Evolutionary conservation across 2,329 filamentous ascomycete genomes (phyloP).

Genomic region (Penicillium expansum): DNA sequence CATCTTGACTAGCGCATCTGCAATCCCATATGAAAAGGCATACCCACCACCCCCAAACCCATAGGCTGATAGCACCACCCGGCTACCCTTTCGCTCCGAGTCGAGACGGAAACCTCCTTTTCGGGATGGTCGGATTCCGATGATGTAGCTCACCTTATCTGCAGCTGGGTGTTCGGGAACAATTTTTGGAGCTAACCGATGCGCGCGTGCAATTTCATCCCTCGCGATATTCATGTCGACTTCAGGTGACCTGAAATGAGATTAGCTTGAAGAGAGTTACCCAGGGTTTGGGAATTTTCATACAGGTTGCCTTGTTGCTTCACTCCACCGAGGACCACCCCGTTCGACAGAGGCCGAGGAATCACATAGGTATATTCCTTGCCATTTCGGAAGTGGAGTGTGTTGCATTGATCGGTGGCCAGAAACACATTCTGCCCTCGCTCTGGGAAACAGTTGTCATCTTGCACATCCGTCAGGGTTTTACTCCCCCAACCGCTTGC

Average conservation of each 20-base stretch:
- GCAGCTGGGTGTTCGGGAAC: slow-evolving; percentile 33
- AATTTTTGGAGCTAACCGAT: slow-evolving; percentile 37
- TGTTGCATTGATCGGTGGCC: slow-evolving; percentile 29
- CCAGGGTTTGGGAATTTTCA: neutral
- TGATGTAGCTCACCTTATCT: slow-evolving; percentile 32
- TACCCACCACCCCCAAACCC: slow-evolving; percentile 41
- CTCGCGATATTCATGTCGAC: slow-evolving; percentile 37
- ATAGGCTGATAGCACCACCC: slow-evolving; percentile 36
- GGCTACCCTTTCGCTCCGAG: slow-evolving; percentile 25
- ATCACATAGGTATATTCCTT: slow-evolving; percentile 42
- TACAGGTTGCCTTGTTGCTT: slow-evolving; percentile 36
- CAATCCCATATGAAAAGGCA: slow-evolving; percentile 39
- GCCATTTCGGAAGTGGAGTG: slow-evolving; percentile 38
- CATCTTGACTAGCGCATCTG: slow-evolving; percentile 36
- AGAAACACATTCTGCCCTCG: slow-evolving; percentile 41
- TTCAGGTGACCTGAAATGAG: slow-evolving; percentile 31
- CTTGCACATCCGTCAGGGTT: slow-evolving; percentile 33
- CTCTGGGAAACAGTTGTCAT: slow-evolving; percentile 37
- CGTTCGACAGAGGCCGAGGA: slow-evolving; percentile 34
- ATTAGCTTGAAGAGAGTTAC: neutral
- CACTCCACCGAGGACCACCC: slow-evolving; percentile 37
- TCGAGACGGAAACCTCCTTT: slow-evolving; percentile 38
- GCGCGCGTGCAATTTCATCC: slow-evolving; percentile 41
- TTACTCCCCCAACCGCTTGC: slow-evolving; percentile 40
- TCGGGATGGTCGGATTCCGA: slow-evolving; percentile 38